Evolutionary conservation across 2,329 filamentous ascomycete species (phyloP).

Genomic region (Penicillium digitatum): DNA sequence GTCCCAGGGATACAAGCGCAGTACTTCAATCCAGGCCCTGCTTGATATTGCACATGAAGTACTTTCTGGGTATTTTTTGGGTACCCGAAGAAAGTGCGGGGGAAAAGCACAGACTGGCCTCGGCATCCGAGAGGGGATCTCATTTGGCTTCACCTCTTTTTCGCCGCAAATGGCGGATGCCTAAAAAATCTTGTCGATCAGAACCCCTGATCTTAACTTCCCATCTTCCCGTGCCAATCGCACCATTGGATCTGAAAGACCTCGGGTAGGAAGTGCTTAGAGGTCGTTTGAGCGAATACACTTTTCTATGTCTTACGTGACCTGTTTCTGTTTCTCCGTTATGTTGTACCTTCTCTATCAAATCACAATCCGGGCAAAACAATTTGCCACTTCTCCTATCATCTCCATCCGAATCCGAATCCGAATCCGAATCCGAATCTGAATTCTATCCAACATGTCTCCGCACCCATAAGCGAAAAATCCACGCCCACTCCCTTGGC

Average conservation of each 20-base stretch:
- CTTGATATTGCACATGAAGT: background rate
- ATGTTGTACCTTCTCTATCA: background rate
- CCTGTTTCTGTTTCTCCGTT: background rate
- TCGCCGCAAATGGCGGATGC: background rate
- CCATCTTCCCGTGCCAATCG: slow-evolving; percentile 3
- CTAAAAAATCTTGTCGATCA: background rate
- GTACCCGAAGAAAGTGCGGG: slow-evolving; percentile 23
- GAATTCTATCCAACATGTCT: slow-evolving; percentile 10
- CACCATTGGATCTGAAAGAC: background rate
- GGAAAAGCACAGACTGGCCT: slow-evolving; percentile 24
- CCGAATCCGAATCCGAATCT: background rate
- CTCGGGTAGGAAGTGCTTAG: background rate
- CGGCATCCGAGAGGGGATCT: slow-evolving; percentile 5
- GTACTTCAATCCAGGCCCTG: background rate
- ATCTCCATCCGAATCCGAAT: too few species aligned
- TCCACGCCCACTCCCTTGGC: slow-evolving; percentile 57
- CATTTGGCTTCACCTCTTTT: background rate
- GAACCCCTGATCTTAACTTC: background rate
- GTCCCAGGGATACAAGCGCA: background rate
- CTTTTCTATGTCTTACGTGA: too few species aligned
- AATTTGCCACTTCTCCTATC: background rate
- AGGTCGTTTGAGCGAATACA: too few species aligned
- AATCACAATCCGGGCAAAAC: background rate
- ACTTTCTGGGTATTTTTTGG: background rate
- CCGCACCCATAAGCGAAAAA: slow-evolving; percentile 46